Evolutionary conservation across 192 early-diverging fungal genomes (phyloP).

Genomic region (Coemansia sp.): DNA sequence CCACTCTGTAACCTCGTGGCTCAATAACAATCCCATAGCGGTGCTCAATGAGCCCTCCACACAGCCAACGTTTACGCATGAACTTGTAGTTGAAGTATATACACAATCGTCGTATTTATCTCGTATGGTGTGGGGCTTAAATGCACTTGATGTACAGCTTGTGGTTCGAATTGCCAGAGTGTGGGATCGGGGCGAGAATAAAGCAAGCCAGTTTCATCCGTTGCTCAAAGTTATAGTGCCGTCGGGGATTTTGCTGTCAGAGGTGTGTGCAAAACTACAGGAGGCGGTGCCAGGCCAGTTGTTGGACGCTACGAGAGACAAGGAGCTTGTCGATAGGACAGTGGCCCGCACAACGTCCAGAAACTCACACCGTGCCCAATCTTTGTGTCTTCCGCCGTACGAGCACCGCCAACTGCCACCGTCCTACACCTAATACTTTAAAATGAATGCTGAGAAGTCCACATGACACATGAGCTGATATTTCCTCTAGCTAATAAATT

Average conservation of each 20-base stretch:
- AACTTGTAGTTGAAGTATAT: constrained; percentile 38
- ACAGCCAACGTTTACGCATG: constrained; percentile 43
- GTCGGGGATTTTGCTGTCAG: constrained; percentile 28
- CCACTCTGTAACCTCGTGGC: constrained; percentile 29
- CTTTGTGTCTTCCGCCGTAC: too few relatives aligned
- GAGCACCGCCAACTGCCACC: too few relatives aligned
- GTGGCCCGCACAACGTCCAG: constrained; percentile 7
- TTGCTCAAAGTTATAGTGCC: constrained; percentile 43
- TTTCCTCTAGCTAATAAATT: too few relatives aligned
- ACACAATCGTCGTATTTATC: constrained; percentile 18
- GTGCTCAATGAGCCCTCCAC: constrained; percentile 19
- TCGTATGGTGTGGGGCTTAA: constrained; percentile 23
- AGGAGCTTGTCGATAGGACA: constrained; percentile 14
- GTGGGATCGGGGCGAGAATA: constrained; percentile 20
- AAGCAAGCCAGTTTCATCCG: constrained; percentile 29
- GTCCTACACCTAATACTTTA: too few relatives aligned
- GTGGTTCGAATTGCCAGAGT: constrained; percentile 43
- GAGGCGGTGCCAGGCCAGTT: constrained; percentile 9
- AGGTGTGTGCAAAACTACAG: constrained; percentile 20
- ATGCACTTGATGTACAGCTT: constrained; percentile 23
- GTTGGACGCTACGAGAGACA: constrained; percentile 25
- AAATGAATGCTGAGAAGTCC: too few relatives aligned
- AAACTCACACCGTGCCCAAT: too few relatives aligned
- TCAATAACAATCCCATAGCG: constrained; percentile 14
- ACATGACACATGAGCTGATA: too few relatives aligned